These are phyloP conservation scores for Brassica juncea DNA, from an alignment of 345 rosid species.

Conservation along the genomic window DNA sequence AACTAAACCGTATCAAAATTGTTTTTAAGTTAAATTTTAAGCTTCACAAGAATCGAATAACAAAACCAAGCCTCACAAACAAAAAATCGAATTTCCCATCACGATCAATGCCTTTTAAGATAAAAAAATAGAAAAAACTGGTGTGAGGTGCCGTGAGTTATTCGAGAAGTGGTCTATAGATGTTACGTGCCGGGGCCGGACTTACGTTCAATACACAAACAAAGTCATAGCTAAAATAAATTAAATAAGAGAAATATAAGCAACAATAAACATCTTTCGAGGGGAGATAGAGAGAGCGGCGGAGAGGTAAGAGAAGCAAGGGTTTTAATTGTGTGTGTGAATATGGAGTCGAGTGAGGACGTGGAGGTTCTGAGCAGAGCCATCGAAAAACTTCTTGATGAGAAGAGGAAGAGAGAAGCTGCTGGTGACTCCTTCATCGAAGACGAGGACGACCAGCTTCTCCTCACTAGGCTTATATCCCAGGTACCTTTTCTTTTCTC, in stretches of 20 bases:
- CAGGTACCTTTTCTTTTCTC: constrained; percentile 43
- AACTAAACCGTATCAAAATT: background rate
- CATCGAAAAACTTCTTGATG: constrained; percentile 53
- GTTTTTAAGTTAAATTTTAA: background rate
- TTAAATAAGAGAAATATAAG: background rate
- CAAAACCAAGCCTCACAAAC: background rate
- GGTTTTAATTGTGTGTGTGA: background rate
- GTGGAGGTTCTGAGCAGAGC: constrained; percentile 50
- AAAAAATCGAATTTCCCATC: background rate
- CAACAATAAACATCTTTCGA: background rate
- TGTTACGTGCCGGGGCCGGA: constrained; percentile 24
- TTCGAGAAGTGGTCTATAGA: constrained; percentile 12
- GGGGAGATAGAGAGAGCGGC: background rate
- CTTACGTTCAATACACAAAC: background rate
- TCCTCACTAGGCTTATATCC: constrained; percentile 61
- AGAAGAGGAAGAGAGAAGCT: constrained; percentile 42
- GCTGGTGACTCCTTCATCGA: constrained; percentile 33
- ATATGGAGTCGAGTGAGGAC: constrained; percentile 49
- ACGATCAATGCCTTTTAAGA: background rate
- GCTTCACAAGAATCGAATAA: background rate
- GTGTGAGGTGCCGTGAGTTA: background rate
- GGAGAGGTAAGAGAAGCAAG: constrained; percentile 15
- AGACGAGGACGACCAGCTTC: constrained; percentile 49
- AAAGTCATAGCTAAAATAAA: background rate
- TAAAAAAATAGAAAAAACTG: background rate